phyloP scores from a whole-genome alignment of 2,329 filamentous ascomycete genomes.

The Cladosporium colombiae region DNA sequence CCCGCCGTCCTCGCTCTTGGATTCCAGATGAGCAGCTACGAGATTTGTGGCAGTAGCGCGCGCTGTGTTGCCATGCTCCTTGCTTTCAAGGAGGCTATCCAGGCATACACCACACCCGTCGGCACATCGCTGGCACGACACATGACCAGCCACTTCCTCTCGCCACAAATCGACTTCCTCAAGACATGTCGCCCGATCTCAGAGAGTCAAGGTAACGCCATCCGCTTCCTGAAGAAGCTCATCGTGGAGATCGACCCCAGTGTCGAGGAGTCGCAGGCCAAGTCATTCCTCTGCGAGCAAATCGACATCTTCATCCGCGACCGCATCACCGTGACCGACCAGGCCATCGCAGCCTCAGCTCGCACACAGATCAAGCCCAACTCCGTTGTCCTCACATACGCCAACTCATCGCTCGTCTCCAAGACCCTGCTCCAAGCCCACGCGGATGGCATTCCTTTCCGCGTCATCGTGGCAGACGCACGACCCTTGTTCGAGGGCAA shows the following conservation, averaged over 20 bases:
- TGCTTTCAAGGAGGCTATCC: conserved; percentile 90
- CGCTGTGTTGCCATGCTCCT: conserved; percentile 83
- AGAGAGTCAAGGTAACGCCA: conserved; percentile 95
- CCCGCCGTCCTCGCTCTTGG: conserved; percentile 82
- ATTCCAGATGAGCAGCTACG: conserved; percentile 86
- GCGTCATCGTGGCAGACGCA: conserved; percentile 81
- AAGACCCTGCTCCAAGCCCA: conserved; percentile 75
- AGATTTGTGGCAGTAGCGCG: conserved; percentile 84
- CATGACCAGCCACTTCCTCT: conserved; percentile 86
- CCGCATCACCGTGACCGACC: conserved; percentile 82
- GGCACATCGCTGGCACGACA: conserved; percentile 85
- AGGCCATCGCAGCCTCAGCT: conserved; percentile 78
- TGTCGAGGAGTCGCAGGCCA: conserved; percentile 77
- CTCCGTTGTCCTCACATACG: conserved; percentile 84
- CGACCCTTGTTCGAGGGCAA: conserved; percentile 70
- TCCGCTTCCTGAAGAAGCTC: conserved; percentile 88
- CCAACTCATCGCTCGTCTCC: conserved; percentile 82
- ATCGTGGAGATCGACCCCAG: conserved; percentile 90
- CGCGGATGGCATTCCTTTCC: conserved; percentile 70
- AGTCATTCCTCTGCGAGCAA: conserved; percentile 71
- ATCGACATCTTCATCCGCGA: conserved; percentile 92
- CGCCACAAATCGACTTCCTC: conserved; percentile 92
- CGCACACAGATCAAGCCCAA: conserved; percentile 74
- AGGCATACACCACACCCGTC: conserved; percentile 85
- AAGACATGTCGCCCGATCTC: conserved; percentile 93